These are phyloP conservation scores for Penicillium sp. DNA, from an alignment of 2,329 filamentous ascomycete genomes.

Conservation along the genomic window DNA sequence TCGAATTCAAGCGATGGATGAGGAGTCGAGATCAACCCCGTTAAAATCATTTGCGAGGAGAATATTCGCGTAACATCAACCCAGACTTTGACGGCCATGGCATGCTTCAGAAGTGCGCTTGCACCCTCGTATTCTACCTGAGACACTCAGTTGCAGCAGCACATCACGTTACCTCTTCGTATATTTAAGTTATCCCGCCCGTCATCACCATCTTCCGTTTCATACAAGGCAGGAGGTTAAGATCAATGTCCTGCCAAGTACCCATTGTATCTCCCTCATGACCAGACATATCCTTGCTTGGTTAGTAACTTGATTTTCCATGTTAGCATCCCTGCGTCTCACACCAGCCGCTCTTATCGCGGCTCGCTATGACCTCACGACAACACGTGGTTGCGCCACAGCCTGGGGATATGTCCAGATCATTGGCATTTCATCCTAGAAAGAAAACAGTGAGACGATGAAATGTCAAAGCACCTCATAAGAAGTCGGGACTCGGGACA, in stretches of 20 bases:
- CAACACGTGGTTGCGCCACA: constrained; percentile 23
- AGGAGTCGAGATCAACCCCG: neutral
- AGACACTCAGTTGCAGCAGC: constrained; percentile 10
- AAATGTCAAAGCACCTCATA: neutral
- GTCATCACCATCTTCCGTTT: neutral
- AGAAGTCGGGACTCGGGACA: neutral
- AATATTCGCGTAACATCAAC: neutral
- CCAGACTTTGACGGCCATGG: neutral
- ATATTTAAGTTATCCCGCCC: neutral
- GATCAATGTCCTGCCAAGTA: neutral
- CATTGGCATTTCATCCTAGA: neutral
- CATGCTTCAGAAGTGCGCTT: neutral
- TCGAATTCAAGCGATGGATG: neutral
- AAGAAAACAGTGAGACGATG: neutral
- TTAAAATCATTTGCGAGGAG: constrained; percentile 5
- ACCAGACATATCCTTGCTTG: neutral
- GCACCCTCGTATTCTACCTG: constrained; percentile 20
- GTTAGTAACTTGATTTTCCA: neutral
- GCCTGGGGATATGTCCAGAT: neutral
- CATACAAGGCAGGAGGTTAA: neutral
- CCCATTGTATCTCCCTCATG: neutral
- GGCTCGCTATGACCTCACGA: constrained; percentile 14
- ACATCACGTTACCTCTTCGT: neutral
- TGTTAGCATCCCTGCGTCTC: neutral
- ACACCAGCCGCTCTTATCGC: neutral